Conservation (phyloP, 1,284 basidiomycete species). For the Polyporus tsugae region DNA sequence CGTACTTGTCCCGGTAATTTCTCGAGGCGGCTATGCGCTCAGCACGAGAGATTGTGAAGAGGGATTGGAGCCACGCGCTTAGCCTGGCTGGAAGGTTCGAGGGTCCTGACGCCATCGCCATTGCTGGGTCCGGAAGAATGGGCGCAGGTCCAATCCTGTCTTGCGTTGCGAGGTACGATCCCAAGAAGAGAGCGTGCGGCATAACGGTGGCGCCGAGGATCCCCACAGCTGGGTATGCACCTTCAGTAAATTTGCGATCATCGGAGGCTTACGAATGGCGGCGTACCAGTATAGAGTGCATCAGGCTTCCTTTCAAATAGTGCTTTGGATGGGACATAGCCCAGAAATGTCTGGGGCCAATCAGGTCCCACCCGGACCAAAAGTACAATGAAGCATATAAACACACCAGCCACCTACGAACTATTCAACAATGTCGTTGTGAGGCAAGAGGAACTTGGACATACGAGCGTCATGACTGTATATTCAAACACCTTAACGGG, state of each 20-base stretch:
- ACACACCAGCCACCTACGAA: conserved; percentile 74
- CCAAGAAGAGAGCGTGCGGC: conserved; percentile 93
- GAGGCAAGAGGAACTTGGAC: conserved; percentile 39
- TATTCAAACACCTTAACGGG: conserved; percentile 81
- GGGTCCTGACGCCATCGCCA: conserved; percentile 20
- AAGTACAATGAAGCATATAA: conserved; percentile 83
- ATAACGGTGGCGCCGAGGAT: conserved; percentile 87
- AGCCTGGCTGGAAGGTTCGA: conserved; percentile 17
- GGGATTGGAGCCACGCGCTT: conserved; percentile 33
- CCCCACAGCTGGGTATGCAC: conserved; percentile 74
- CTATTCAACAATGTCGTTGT: conserved; percentile 9
- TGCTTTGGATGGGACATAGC: conserved; percentile 79
- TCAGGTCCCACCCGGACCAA: conserved; percentile 75
- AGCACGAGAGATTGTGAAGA: conserved; percentile 38
- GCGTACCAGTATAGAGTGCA: conserved; percentile 79
- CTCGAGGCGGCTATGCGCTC: conserved; percentile 37
- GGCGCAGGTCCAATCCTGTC: conserved; percentile 31
- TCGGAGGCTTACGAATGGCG: background rate
- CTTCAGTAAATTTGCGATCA: conserved; percentile 65
- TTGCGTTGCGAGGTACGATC: conserved; percentile 85
- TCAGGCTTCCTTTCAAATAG: conserved; percentile 58
- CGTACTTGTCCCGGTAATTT: conserved; percentile 42
- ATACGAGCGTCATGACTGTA: conserved; percentile 65
- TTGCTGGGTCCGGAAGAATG: conserved; percentile 32
- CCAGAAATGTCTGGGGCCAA: conserved; percentile 84